These are phyloP conservation scores for Cutaneotrichosporon cutaneum DNA, from an alignment of 1,284 basidiomycete species.

Conservation along the genomic window DNA sequence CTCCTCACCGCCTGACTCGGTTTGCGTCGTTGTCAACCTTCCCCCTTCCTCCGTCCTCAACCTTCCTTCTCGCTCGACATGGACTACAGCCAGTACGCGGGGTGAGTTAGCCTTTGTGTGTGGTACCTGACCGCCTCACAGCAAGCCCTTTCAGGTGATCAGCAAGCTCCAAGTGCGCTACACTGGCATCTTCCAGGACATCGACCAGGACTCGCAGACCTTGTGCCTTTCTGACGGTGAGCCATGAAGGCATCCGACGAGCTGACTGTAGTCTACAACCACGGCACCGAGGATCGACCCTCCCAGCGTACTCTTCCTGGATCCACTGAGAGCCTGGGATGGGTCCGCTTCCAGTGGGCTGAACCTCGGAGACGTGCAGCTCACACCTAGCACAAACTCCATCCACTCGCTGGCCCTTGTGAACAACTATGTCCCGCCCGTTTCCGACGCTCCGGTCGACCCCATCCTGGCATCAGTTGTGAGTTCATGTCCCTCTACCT, in stretches of 20 bases:
- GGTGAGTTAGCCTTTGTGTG: slow-evolving; percentile 10
- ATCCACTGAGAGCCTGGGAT: slow-evolving; percentile 39
- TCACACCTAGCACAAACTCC: slow-evolving; percentile 43
- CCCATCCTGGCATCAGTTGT: slow-evolving; percentile 49
- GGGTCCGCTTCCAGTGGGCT: slow-evolving; percentile 76
- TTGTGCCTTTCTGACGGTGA: slow-evolving; percentile 47
- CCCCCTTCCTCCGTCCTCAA: neutral
- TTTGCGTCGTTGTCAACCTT: neutral
- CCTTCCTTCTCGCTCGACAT: slow-evolving; percentile 18
- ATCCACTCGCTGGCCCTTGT: slow-evolving; percentile 48
- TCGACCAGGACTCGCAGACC: slow-evolving; percentile 47
- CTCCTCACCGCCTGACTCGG: too few relatives aligned
- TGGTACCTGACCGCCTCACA: slow-evolving; percentile 11
- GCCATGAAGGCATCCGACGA: slow-evolving; percentile 2
- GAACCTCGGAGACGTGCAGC: neutral
- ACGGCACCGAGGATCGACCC: slow-evolving; percentile 49
- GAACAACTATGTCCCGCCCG: slow-evolving; percentile 45
- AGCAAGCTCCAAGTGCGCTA: slow-evolving; percentile 49
- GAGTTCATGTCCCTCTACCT: slow-evolving; percentile 24
- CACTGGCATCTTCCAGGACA: slow-evolving; percentile 50
- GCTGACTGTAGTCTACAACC: slow-evolving; percentile 42
- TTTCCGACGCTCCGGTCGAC: slow-evolving; percentile 31
- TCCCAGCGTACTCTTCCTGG: slow-evolving; percentile 37
- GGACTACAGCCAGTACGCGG: slow-evolving; percentile 50
- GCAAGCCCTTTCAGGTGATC: slow-evolving; percentile 51